Base-by-base conservation (phyloP, 495 filamentous ascomycete species). In the Daldinia concentrica region DNA sequence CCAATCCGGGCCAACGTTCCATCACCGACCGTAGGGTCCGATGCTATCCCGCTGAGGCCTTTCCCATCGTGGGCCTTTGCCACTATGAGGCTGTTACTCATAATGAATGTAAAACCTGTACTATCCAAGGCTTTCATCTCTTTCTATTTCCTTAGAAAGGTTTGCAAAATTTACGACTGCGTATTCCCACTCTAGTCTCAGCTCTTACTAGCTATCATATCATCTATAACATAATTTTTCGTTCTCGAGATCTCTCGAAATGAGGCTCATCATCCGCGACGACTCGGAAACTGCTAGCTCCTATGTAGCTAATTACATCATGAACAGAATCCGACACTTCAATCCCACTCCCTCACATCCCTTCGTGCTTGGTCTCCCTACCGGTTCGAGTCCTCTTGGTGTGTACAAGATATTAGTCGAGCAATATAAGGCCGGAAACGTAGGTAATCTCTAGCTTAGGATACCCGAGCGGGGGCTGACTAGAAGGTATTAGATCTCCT, bases 231-330 rank as follows among this genome's bases (percentile, higher is more conserved):
- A 7, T 32, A 36, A n/a, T 34, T 59, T 62, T 50, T 65, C 54
- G 29, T 63, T 59, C 51, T 37, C 57, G 60, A 52, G 27, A 62
- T 41, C 32, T 57, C 12, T 30, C 69, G 81, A 73, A 65, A 96
- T 92, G 93, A 88, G 93, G 79, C 89, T 96, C 75, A 93, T 95
- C 78, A 92, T 96, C 79, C 85, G 90, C 77, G 89, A 93, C 76
- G 85, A 91, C 72, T 83, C 88, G 52, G 78, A 83, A 12, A 80
- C 84, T 43, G 90, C 90, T 32, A 92, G 92, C 68, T 81, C 83
- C 74, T 94, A 93, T 77, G 90, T 93, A 68, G 91, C 92, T 58
- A 88, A 93, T 75, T 95, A 95, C 82, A 93, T 96, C 76, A 88
- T 94, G 78, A 82, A 88, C 65, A 87, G 92, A 50, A 93, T 96